Conservation (phyloP, 2,329 filamentous ascomycete genomes). For the Fusarium veterinarium region DNA sequence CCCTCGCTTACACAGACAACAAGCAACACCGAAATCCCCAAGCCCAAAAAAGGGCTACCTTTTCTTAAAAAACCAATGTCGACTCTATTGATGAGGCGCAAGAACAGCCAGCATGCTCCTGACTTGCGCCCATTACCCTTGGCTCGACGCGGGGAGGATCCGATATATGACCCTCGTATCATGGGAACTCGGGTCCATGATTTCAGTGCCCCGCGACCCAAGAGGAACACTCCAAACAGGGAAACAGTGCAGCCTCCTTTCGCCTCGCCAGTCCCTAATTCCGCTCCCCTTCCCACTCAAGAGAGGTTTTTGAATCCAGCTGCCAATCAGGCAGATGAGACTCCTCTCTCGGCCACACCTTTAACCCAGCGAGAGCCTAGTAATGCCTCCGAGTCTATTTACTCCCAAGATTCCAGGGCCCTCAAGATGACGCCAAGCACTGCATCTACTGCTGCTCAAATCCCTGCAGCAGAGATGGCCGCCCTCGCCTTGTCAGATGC, state of each 20-base stretch:
- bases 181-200: constrained; percentile 73
- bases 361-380: constrained; percentile 44
- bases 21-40: constrained; percentile 54
- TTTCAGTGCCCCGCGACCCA: constrained; percentile 70
- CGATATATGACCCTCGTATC: constrained; percentile 71
- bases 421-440: constrained; percentile 45
- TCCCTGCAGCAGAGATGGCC: constrained; percentile 6
- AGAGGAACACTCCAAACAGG: constrained; percentile 43
- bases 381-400: constrained; percentile 48
- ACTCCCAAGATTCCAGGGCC: constrained; percentile 44
- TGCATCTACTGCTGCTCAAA: constrained; percentile 38
- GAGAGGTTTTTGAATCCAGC: constrained; percentile 24
- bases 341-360: constrained; percentile 29
- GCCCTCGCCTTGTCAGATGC: constrained; percentile 30
- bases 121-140: constrained; percentile 57
- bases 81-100: constrained; percentile 67
- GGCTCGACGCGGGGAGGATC: constrained; percentile 55
- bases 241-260: constrained; percentile 21
- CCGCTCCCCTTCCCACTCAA: constrained; percentile 25
- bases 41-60: constrained; percentile 65
- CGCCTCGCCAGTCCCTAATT: constrained; percentile 27
- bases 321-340: constrained; percentile 7
- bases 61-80: constrained; percentile 72
- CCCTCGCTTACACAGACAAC: constrained; percentile 46
- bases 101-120: constrained; percentile 61